Conservation (phyloP, 306 rosid genomes). For the Vigna unguiculata region DNA sequence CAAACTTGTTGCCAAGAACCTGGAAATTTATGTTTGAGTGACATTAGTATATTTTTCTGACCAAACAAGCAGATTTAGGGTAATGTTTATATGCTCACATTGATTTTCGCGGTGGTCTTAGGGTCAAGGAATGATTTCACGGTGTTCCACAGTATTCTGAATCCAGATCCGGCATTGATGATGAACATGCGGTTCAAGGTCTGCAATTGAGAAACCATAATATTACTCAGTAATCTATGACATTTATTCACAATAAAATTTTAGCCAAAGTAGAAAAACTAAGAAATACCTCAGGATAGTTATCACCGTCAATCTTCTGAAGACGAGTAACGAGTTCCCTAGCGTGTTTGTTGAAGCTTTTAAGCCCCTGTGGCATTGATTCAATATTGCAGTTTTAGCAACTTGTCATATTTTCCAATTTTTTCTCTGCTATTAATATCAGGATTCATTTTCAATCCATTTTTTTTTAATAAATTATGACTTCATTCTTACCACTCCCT, state of each 20-base stretch:
- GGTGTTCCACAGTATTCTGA: constrained; percentile 93
- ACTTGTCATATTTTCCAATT: neutral
- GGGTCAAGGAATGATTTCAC: constrained; percentile 94
- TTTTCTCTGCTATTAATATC: constrained; percentile 6
- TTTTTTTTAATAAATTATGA: neutral
- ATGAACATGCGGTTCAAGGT: constrained; percentile 97
- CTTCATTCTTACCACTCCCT: constrained; percentile 78
- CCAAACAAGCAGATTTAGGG: constrained; percentile 39
- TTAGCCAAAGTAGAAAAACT: constrained; percentile 3
- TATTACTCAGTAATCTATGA: constrained; percentile 38
- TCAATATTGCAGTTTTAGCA: constrained; percentile 11
- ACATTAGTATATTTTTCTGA: constrained; percentile 33
- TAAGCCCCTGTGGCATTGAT: constrained; percentile 69
- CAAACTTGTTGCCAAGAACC: constrained; percentile 92
- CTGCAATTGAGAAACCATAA: constrained; percentile 64
- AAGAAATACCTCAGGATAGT: constrained; percentile 84
- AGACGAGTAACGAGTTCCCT: constrained; percentile 76
- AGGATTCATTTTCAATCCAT: constrained; percentile 16
- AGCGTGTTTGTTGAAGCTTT: constrained; percentile 80
- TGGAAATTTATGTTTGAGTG: constrained; percentile 49
- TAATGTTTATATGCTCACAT: constrained; percentile 57
- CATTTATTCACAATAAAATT: constrained; percentile 27
- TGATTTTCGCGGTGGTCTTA: constrained; percentile 85
- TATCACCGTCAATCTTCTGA: constrained; percentile 88
- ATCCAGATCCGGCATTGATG: constrained; percentile 98